Base-by-base conservation (phyloP, 331 rosid genomes). In the Prunus yedoensis region DNA sequence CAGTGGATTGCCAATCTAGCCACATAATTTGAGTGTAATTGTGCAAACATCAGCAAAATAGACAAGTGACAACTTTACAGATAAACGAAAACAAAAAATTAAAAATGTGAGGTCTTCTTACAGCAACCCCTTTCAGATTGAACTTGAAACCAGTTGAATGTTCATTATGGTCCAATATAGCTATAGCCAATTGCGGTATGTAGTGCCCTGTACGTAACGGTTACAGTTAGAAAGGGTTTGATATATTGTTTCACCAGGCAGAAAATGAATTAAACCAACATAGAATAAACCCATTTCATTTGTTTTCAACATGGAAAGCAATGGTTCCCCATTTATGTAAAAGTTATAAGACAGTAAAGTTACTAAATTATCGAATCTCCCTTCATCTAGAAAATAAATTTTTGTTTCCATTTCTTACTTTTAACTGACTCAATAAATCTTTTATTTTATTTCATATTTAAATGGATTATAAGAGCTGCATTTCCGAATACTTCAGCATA, bases 1-100 rank as follows among this genome's bases (percentile, higher is more conserved):
- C 25, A 93, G 92, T 16, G 98, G 98, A 70, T 93, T 93, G 76
- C 98, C 98, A 81, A 93, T 91, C 98, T 93, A 84, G 43, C 62
- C 59, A 70, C 7, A 74, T 25, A 47, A 81, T 50, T 28, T 1
- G 54, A 43, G 57, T 68, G 38, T 70, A 57, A 46, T 25, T 50
- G 68, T 10, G 27, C 28, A 38, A 35, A 56, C 76, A 59, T 59
- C 46, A 73, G 20, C 60, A n/a, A 12, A 21, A 11, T 10, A 10
- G 3, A 35, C 46, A 38, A 38, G 18, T 35, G 46, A 21, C 56
- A 67, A 67, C 57, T 25, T 23, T 16, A 14, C 14, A 46, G 21
- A 71, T 16, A 14, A 74, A 16, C 10, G 68, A 78, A 74, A 27
- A 49, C 25, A 14, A 3, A 59, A 49, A 59, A 59, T 53, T 54